These are phyloP conservation scores for Leccinellum rugosiceps DNA, from an alignment of 768 basidiomycete genomes.

Conservation along the genomic window DNA sequence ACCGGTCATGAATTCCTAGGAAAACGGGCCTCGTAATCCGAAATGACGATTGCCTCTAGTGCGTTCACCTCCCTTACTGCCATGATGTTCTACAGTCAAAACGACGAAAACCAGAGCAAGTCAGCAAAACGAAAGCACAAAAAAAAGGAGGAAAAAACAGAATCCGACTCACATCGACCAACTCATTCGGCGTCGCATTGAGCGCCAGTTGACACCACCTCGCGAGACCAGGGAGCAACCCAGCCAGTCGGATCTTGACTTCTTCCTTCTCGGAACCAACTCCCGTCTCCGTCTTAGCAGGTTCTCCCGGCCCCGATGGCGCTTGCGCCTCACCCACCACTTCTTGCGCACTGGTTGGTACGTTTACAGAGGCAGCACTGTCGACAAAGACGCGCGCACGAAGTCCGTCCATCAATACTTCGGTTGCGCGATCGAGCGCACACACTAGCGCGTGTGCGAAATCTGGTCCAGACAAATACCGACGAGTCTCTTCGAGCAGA, in stretches of 20 bases:
- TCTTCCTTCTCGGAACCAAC: constrained; percentile 28
- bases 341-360: constrained; percentile 1
- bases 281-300: constrained; percentile 9
- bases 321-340: constrained; percentile 3
- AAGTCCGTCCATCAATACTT: constrained; percentile 60
- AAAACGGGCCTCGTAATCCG: constrained; percentile 56
- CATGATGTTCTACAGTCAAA: constrained; percentile 49
- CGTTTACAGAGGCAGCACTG: constrained; percentile 11
- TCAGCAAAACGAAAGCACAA: background rate
- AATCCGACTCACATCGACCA: constrained; percentile 67
- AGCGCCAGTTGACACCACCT: constrained; percentile 73
- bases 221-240: constrained; percentile 75
- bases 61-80: constrained; percentile 61
- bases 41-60: constrained; percentile 71
- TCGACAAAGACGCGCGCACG: constrained; percentile 60
- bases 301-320: constrained; percentile 11
- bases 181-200: constrained; percentile 69
- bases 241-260: constrained; percentile 65
- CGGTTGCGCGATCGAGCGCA: constrained; percentile 69
- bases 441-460: constrained; percentile 68
- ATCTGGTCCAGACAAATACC: constrained; percentile 61
- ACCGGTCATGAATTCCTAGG: constrained; percentile 16
- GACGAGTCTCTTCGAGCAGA: constrained; percentile 68
- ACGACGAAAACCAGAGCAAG: constrained; percentile 2
- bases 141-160: background rate